Evolutionary conservation across 2,329 filamentous ascomycete genomes (phyloP).

Genomic region (Beauveria rudraprayagi): DNA sequence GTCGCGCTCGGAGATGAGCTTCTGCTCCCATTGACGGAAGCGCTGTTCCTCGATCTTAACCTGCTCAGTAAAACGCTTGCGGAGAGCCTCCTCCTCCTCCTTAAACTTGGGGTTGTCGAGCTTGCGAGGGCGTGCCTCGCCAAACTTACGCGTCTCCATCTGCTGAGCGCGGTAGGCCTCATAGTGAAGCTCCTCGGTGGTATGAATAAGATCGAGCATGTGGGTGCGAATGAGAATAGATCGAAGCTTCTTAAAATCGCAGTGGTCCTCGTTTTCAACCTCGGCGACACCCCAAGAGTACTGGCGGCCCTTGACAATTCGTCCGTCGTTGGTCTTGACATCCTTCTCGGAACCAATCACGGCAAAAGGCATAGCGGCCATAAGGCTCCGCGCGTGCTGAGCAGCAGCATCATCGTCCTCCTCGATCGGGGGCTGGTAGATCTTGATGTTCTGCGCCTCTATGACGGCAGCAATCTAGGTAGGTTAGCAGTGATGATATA

Average conservation of each 20-base stretch:
- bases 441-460: conserved; percentile 98
- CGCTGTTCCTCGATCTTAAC: conserved; percentile 99
- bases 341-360: conserved; percentile 99
- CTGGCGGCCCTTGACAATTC: conserved; percentile 97
- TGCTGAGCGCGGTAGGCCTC: conserved; percentile 98
- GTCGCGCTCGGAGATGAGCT: conserved; percentile 97
- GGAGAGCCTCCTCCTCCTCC: conserved; percentile 95
- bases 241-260: conserved; percentile 99
- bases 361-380: conserved; percentile 96
- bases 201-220: conserved; percentile 99
- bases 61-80: conserved; percentile 99
- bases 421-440: conserved; percentile 95
- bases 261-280: conserved; percentile 99
- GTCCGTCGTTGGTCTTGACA: conserved; percentile 90
- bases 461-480: conserved; percentile 83
- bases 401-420: conserved; percentile 96
- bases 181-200: conserved; percentile 98
- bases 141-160: conserved; percentile 99
- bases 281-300: conserved; percentile 99
- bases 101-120: conserved; percentile 99
- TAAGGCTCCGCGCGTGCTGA: conserved; percentile 86
- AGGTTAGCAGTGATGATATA: conserved; percentile 19
- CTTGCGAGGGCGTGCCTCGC: conserved; percentile 93
- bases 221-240: conserved; percentile 98
- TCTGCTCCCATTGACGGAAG: conserved; percentile 99